These are phyloP conservation scores for Colletotrichum falcatum DNA, from an alignment of 2,329 filamentous ascomycete genomes.

Conservation along the genomic window DNA sequence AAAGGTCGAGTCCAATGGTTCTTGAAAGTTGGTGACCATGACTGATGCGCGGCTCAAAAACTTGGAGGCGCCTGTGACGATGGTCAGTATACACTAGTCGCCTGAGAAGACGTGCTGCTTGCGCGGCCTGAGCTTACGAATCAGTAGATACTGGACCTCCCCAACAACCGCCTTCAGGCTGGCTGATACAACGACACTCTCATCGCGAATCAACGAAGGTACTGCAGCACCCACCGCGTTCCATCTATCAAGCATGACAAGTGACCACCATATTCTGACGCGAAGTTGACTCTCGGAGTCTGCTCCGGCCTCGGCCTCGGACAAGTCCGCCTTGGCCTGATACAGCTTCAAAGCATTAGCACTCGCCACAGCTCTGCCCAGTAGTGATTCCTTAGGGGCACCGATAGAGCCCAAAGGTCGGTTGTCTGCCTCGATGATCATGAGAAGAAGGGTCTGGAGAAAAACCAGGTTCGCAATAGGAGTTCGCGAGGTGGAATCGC, in stretches of 20 bases:
- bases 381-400: slow-evolving; percentile 64
- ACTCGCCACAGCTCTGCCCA: slow-evolving; percentile 74
- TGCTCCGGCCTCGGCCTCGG: slow-evolving; percentile 61
- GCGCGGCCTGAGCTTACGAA: slow-evolving; percentile 65
- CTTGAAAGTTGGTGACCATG: slow-evolving; percentile 49
- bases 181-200: slow-evolving; percentile 68
- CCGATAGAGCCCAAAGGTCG: slow-evolving; percentile 58
- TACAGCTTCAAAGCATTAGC: slow-evolving; percentile 75
- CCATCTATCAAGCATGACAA: slow-evolving; percentile 80
- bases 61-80: slow-evolving; percentile 63
- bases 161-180: slow-evolving; percentile 72
- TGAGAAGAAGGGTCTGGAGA: slow-evolving; percentile 74
- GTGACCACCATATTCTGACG: slow-evolving; percentile 77
- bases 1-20: slow-evolving; percentile 27
- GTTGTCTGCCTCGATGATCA: slow-evolving; percentile 75
- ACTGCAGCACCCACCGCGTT: slow-evolving; percentile 75
- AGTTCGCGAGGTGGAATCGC: slow-evolving; percentile 51
- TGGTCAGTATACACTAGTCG: neutral
- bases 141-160: slow-evolving; percentile 72
- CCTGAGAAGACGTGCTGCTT: neutral
- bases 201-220: slow-evolving; percentile 72
- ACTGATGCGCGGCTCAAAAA: slow-evolving; percentile 60
- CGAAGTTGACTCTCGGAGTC: slow-evolving; percentile 73
- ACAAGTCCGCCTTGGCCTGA: slow-evolving; percentile 51
- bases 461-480: slow-evolving; percentile 65